These are phyloP conservation scores for Wickerhamiella sorbophila DNA, from an alignment of 805 yeast species.

Conservation along the genomic window DNA sequence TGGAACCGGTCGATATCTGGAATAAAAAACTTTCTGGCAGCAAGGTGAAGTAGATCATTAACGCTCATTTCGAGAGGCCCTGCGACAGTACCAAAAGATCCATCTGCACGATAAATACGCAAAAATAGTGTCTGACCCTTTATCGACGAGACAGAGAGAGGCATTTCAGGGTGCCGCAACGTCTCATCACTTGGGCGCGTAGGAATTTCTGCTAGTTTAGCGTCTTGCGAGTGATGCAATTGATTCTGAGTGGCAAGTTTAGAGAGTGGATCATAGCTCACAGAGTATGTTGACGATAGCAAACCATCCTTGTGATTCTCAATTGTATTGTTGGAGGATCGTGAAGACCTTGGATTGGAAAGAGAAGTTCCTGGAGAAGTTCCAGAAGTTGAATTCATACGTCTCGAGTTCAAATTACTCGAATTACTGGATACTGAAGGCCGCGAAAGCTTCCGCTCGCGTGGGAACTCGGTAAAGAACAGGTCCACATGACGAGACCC, in stretches of 20 bases:
- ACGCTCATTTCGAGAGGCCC: slow-evolving; percentile 69
- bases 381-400: not conserved
- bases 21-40: slow-evolving; percentile 53
- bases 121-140: slow-evolving; percentile 23
- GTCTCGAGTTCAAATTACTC: too few species aligned
- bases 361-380: not conserved
- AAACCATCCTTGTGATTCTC: not conserved
- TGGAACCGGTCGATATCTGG: slow-evolving; percentile 11
- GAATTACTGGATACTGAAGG: not conserved
- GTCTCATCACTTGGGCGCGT: not conserved
- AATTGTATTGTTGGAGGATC: not conserved
- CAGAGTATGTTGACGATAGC: not conserved
- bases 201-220: not conserved
- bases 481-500: not conserved
- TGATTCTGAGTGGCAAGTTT: not conserved
- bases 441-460: not conserved
- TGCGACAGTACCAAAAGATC: slow-evolving; percentile 70
- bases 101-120: slow-evolving; percentile 70
- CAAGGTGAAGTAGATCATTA: slow-evolving; percentile 51
- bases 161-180: slow-evolving; percentile 13
- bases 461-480: not conserved
- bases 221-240: not conserved
- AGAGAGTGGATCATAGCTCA: not conserved
- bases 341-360: not conserved
- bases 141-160: slow-evolving; percentile 1